A percentile compares a stretch with the other conserved stretches of the same genome.
Conservation (phyloP, 257 asterid species). For the Agastache rugosa region DNA sequence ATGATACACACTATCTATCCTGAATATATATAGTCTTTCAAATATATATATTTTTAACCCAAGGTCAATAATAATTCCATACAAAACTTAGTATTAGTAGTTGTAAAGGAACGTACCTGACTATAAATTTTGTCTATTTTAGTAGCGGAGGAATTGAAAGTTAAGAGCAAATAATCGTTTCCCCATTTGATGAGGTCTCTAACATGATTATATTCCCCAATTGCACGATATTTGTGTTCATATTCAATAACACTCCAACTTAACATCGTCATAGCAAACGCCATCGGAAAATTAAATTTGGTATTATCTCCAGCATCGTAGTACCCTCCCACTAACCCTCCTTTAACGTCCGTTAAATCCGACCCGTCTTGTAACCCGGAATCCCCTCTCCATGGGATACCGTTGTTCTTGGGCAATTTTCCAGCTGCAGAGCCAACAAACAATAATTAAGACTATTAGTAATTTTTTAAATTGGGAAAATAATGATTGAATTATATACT, state of each 20-base stretch:
- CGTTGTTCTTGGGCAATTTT: slow-evolving; percentile 67
- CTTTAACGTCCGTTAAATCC: slow-evolving; percentile 57
- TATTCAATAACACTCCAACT: slow-evolving; percentile 96
- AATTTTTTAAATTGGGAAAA: neutral
- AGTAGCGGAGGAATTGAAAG: slow-evolving; percentile 80
- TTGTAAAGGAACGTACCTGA: slow-evolving; percentile 52
- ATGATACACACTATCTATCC: no score
- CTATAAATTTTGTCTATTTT: slow-evolving; percentile 63
- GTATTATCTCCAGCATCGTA: slow-evolving; percentile 90
- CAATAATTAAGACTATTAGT: neutral
- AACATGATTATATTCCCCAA: slow-evolving; percentile 74
- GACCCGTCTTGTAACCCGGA: slow-evolving; percentile 85
- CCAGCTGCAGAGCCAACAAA: slow-evolving; percentile 66
- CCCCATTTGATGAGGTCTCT: slow-evolving; percentile 89
- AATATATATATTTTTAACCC: no score
- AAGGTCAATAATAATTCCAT: no score
- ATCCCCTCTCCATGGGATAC: slow-evolving; percentile 77
- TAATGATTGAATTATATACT: neutral
- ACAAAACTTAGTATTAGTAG: no score
- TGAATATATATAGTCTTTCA: no score
- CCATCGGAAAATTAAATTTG: slow-evolving; percentile 85
- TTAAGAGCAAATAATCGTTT: slow-evolving; percentile 76
- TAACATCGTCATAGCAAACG: slow-evolving; percentile 91
- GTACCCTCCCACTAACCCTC: slow-evolving; percentile 87
- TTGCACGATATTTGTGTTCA: slow-evolving; percentile 73